phyloP scores from a whole-genome alignment of 768 basidiomycete species.

The Crassisporium funariophilum region DNA sequence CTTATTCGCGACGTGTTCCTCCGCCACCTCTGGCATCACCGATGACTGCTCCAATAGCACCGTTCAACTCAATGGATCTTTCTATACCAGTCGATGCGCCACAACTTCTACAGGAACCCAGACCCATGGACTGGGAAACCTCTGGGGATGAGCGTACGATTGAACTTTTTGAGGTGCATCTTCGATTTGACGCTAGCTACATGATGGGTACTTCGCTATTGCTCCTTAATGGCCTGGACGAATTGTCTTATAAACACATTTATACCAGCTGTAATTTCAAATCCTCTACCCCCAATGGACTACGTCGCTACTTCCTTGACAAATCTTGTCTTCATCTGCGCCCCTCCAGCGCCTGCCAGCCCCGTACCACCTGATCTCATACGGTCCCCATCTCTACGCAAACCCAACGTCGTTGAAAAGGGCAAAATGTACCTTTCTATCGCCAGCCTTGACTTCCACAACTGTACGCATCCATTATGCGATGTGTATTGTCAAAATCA shows the following conservation, averaged over 20 bases:
- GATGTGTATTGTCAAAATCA: neutral
- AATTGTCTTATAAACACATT: neutral
- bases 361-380: constrained; percentile 21
- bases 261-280: constrained; percentile 6
- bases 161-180: constrained; percentile 60
- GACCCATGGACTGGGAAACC: constrained; percentile 47
- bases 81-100: constrained; percentile 36
- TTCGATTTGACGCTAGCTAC: constrained; percentile 49
- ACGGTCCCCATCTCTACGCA: constrained; percentile 16
- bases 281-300: constrained; percentile 11
- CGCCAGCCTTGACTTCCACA: constrained; percentile 59
- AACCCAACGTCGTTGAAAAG: constrained; percentile 21
- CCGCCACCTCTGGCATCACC: constrained; percentile 31
- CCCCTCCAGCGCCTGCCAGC: constrained; percentile 31
- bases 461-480: constrained; percentile 46
- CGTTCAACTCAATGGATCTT: constrained; percentile 47
- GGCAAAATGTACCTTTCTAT: constrained; percentile 49
- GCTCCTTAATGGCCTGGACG: neutral
- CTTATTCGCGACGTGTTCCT: constrained; percentile 57
- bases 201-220: constrained; percentile 36
- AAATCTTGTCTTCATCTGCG: constrained; percentile 48
- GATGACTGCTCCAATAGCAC: constrained; percentile 14
- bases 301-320: constrained; percentile 9
- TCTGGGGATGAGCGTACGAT: constrained; percentile 63
- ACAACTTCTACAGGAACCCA: constrained; percentile 27